Percentiles rank a stretch among this genome's conserved stretches.
Conservation (phyloP, 2,329 filamentous ascomycete species). For the Bipolaris zeicola region DNA sequence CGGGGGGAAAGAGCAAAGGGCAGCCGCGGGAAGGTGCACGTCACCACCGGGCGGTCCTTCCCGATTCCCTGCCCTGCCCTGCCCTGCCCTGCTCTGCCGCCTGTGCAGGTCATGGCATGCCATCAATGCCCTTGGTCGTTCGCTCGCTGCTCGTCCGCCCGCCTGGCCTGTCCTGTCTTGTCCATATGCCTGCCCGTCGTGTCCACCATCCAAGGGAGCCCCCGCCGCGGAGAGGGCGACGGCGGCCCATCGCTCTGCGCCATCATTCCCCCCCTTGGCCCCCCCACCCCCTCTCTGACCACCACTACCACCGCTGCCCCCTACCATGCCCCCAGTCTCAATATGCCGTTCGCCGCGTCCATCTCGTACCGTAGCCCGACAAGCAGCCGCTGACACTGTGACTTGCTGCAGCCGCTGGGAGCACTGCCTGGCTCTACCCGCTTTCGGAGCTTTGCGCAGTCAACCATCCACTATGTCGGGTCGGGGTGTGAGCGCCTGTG, state of each 20-base stretch:
- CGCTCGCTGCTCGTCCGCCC: slow-evolving; percentile 2
- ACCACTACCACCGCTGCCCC: background rate
- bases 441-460: slow-evolving; percentile 48
- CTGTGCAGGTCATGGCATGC: slow-evolving; percentile 23
- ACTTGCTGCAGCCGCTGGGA: slow-evolving; percentile 18
- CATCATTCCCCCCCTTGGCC: slow-evolving; percentile 8
- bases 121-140: slow-evolving; percentile 18
- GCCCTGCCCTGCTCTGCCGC: background rate
- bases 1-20: slow-evolving; percentile 34
- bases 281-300: background rate
- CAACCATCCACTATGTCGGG: slow-evolving; percentile 39
- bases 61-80: slow-evolving; percentile 23
- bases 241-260: slow-evolving; percentile 20
- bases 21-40: slow-evolving; percentile 43
- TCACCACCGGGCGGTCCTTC: slow-evolving; percentile 40
- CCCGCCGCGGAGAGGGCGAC: slow-evolving; percentile 18
- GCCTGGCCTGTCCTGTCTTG: background rate
- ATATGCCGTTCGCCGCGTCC: slow-evolving; percentile 30
- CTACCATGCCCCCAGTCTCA: slow-evolving; percentile 15
- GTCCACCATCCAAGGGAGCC: slow-evolving; percentile 23
- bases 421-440: slow-evolving; percentile 29
- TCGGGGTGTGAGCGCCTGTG: slow-evolving; percentile 25
- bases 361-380: slow-evolving; percentile 14
- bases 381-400: slow-evolving; percentile 15
- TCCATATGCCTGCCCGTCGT: background rate